phyloP scores from a whole-genome alignment of 495 filamentous ascomycete genomes.

The Hypoxylon trugodes region DNA sequence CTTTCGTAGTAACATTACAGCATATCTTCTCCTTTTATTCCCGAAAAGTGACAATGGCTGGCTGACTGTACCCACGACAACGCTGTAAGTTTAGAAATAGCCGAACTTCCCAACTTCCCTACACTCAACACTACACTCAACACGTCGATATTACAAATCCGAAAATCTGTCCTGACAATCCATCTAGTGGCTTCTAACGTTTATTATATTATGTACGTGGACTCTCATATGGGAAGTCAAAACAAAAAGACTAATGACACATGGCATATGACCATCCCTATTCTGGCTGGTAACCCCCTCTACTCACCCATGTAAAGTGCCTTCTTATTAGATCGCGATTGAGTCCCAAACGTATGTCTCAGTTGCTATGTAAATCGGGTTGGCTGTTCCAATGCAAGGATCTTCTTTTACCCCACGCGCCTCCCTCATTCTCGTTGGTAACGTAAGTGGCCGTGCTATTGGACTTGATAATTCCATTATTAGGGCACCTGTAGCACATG shows the following conservation, averaged over 20 bases:
- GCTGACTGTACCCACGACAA: conserved; percentile 1
- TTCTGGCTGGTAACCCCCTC: conserved; percentile 17
- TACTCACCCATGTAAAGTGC: conserved; percentile 14
- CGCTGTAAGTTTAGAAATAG: neutral
- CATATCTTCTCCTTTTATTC: conserved; percentile 38
- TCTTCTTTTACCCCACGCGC: conserved; percentile 37
- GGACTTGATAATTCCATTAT: conserved; percentile 19
- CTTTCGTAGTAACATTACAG: conserved; percentile 24
- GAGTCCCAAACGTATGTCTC: conserved; percentile 28
- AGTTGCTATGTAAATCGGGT: conserved; percentile 18
- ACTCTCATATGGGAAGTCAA: conserved; percentile 9
- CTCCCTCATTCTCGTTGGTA: conserved; percentile 17
- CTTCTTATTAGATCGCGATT: conserved; percentile 34
- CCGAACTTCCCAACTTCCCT: conserved; percentile 6
- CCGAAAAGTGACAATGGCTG: conserved; percentile 16
- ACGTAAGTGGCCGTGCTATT: conserved; percentile 22
- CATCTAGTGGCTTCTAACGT: conserved; percentile 18
- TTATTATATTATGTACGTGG: conserved; percentile 25
- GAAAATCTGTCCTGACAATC: neutral
- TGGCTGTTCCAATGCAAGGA: conserved; percentile 36
- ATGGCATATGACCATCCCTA: conserved; percentile 32
- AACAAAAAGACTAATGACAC: conserved; percentile 25
- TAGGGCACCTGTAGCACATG: conserved; percentile 29
- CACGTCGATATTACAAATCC: conserved; percentile 9
- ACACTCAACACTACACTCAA: too few species aligned